Evolutionary conservation across 2,329 filamentous ascomycete species (phyloP).

Genomic region (Claviceps sp.): DNA sequence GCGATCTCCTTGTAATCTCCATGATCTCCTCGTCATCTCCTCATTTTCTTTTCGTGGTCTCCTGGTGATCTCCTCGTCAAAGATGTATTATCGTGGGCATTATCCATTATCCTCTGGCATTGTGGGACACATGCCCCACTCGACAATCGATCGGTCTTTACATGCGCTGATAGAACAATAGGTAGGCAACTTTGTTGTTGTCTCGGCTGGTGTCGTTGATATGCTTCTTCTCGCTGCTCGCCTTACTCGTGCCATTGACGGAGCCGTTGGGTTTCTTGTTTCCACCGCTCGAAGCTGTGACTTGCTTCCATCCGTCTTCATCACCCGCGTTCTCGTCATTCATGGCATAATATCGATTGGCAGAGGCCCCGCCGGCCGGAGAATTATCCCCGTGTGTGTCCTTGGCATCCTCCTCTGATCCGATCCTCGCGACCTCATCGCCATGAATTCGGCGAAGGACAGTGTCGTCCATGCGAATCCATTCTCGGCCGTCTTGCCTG

Average conservation of each 20-base stretch:
- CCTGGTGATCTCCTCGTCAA: background rate
- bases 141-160: slow-evolving; percentile 13
- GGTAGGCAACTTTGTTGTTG: slow-evolving; percentile 95
- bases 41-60: background rate
- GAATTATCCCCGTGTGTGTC: slow-evolving; percentile 26
- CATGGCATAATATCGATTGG: slow-evolving; percentile 63
- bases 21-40: background rate
- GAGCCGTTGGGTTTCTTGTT: slow-evolving; percentile 59
- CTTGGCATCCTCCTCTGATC: slow-evolving; percentile 62
- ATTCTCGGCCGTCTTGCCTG: slow-evolving; percentile 86
- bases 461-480: slow-evolving; percentile 93
- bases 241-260: slow-evolving; percentile 49
- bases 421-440: slow-evolving; percentile 80
- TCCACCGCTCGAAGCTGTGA: slow-evolving; percentile 43
- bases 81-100: background rate
- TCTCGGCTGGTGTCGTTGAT: slow-evolving; percentile 60
- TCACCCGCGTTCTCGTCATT: slow-evolving; percentile 54
- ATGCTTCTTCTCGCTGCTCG: slow-evolving; percentile 42
- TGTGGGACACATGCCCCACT: background rate
- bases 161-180: slow-evolving; percentile 85
- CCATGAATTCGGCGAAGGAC: slow-evolving; percentile 70
- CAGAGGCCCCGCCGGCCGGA: slow-evolving; percentile 24
- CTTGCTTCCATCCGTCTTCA: slow-evolving; percentile 73
- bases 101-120: background rate
- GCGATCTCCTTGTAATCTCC: no score